Evolutionary conservation across 2,329 filamentous ascomycete species (phyloP), one percentile per base, ranked within the genome.

Genomic region (Coleophoma crateriformis): DNA sequence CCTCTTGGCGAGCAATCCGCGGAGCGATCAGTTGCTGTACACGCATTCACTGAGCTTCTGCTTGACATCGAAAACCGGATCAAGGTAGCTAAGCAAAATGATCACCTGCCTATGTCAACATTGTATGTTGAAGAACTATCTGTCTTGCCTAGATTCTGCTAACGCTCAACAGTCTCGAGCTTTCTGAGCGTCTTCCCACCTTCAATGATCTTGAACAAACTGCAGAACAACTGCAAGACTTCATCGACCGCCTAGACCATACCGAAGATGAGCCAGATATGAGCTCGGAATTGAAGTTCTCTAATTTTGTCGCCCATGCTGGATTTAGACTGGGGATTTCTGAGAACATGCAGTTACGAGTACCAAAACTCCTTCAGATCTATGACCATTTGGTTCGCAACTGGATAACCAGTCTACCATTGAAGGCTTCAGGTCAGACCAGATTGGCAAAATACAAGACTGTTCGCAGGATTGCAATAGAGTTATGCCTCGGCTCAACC

Each of bases 351-450:
- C 43, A 7, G n/a, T 14, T 44, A 17, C 33, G 2, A 6, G 19
- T 33, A 11, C 49, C 52, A 10, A 51, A 57, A 43, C 43, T 65
- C 14, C 45, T 61, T n/a, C 48, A 52, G 15, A 50, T 65, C 6
- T 66, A 64, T 42, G 60, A 65, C 48, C 48, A 57, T 10, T 42
- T 65, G 17, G 57, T 63, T 19, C 58, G 58, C 14, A 47, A 51
- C 41, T 67, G 61, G 61, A 58, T 67, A 27, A 52, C 58, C 4
- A 58, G 49, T 49, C 49, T 66, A 33, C 63, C 64, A 8, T 27
- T 33, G 1, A 50, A 55, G 12, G 50, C 61, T 7, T 51, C 61
- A 10, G 55, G 56, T 35, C 27, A 45, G 11, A 51, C 54, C n/a
- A 58, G 64, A 11, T 50, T 61, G 8, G 51, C 55, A 40, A 64